A percentile compares a stretch with the other conserved stretches of the same genome.
phyloP scores from a whole-genome alignment of 2,329 filamentous ascomycete species.

The Botrytis medusae region DNA sequence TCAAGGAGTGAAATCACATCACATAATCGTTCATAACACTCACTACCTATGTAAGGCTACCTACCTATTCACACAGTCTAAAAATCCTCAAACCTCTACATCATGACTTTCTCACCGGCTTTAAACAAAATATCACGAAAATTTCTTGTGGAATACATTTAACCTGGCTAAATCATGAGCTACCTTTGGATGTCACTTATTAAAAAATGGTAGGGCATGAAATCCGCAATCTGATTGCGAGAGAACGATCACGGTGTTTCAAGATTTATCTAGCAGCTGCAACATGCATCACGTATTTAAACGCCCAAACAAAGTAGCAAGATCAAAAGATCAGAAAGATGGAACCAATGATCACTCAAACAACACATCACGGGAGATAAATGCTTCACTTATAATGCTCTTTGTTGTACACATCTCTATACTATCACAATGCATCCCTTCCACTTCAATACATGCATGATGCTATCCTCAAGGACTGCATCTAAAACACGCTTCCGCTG shows the following conservation, averaged over 20 bases:
- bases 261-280: neutral
- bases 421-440: conserved; percentile 13
- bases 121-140: neutral
- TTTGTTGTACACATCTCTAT: conserved; percentile 20
- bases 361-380: neutral
- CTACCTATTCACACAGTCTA: neutral
- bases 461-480: neutral
- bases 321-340: neutral
- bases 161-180: neutral
- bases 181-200: neutral
- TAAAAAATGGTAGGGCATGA: neutral
- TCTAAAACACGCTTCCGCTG: conserved; percentile 8
- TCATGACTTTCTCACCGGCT: neutral
- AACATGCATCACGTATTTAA: neutral
- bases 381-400: conserved; percentile 8
- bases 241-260: neutral
- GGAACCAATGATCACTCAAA: neutral
- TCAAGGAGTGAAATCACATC: neutral
- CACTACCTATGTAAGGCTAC: neutral
- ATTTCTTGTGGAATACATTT: neutral
- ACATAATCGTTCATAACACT: neutral
- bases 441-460: conserved; percentile 9
- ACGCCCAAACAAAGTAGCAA: neutral
- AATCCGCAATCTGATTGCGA: neutral
- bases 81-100: neutral